phyloP scores from a whole-genome alignment of 148 eudicot genomes.

The Bassia scoparia region DNA sequence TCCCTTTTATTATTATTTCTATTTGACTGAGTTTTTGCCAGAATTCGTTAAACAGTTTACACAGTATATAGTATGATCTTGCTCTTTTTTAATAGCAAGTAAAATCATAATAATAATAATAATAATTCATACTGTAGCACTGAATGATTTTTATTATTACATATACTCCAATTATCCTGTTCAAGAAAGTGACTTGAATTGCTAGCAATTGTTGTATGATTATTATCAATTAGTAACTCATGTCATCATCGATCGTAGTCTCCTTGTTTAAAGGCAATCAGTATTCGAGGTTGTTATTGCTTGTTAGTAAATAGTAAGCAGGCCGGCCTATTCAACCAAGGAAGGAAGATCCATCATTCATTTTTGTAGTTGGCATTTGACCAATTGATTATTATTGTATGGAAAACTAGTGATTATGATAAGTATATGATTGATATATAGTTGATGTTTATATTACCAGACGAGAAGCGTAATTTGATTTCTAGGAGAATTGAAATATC shows the following conservation, averaged over 20 bases:
- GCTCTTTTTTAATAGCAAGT: too few relatives aligned
- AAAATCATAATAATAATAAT: too few relatives aligned
- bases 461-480: too few relatives aligned
- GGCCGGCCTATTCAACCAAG: neutral
- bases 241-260: slow-evolving; percentile 18
- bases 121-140: too few relatives aligned
- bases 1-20: neutral
- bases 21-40: slow-evolving; percentile 25
- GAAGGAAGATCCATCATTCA: neutral
- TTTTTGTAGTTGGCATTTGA: neutral
- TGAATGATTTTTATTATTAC: too few relatives aligned
- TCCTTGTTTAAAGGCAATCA: slow-evolving; percentile 22
- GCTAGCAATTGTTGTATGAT: too few relatives aligned
- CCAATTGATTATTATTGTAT: too few relatives aligned
- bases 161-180: too few relatives aligned
- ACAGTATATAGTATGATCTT: neutral
- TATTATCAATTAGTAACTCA: slow-evolving; percentile 18
- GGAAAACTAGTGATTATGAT: too few relatives aligned
- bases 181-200: slow-evolving; percentile 23
- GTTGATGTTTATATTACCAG: too few relatives aligned
- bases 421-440: too few relatives aligned
- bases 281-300: slow-evolving; percentile 9
- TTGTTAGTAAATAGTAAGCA: neutral
- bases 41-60: slow-evolving; percentile 14
- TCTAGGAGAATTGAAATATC: too few relatives aligned